Conservation (phyloP, 1,284 basidiomycete genomes). For the Cutaneotrichosporon dermatis region DNA sequence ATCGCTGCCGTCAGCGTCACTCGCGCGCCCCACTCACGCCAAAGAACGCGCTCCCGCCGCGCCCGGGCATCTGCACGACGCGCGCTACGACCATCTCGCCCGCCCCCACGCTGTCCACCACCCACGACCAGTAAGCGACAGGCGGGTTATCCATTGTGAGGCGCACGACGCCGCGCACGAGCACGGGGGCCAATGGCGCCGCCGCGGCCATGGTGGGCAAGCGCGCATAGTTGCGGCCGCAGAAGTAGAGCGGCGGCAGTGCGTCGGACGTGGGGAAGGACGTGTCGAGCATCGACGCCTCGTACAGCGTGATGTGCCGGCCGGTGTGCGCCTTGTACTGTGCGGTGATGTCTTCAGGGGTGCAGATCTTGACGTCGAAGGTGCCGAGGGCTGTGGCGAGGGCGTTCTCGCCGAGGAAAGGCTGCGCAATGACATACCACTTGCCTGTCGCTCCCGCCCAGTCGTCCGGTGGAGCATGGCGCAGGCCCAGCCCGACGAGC, state of each 20-base stretch:
- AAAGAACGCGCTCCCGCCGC: neutral
- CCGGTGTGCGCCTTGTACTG: neutral
- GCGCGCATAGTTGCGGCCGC: neutral
- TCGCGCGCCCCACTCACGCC: neutral
- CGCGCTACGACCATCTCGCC: neutral
- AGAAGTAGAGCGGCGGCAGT: neutral
- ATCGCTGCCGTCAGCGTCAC: neutral
- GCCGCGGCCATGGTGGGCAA: neutral
- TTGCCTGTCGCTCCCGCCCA: neutral
- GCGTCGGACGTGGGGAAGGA: too few species aligned
- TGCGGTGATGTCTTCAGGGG: neutral
- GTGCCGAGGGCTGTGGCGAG: neutral
- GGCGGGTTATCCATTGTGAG: neutral
- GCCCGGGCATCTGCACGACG: neutral
- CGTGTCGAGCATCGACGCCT: neutral
- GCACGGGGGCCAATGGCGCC: neutral
- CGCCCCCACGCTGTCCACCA: neutral
- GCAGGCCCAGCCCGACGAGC: neutral
- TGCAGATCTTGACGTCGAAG: neutral
- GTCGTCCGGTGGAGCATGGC: neutral
- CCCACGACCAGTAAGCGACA: neutral
- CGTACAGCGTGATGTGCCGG: neutral
- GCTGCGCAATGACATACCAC: neutral
- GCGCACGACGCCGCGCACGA: neutral
- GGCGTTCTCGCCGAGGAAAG: neutral